phyloP scores from a whole-genome alignment of 139 green algal species.

The Haematococcus lacustris region DNA sequence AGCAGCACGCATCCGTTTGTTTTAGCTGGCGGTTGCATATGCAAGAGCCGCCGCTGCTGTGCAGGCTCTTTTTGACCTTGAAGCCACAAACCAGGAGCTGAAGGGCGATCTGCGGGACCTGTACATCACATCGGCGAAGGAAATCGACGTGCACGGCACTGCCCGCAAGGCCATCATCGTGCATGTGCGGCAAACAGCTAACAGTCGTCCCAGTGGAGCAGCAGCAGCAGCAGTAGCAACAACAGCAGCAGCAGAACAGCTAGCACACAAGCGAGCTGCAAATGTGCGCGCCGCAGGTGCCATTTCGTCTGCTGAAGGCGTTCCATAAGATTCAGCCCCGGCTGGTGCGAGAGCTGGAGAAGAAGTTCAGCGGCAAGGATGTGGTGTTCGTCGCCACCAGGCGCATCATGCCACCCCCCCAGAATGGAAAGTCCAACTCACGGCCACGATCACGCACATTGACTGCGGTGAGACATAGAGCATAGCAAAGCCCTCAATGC shows the following conservation, averaged over 20 bases:
- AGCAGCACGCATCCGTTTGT: too few relatives aligned
- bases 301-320: constrained; percentile 92
- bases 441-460: constrained; percentile 88
- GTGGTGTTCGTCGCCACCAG: constrained; percentile 94
- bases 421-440: constrained; percentile 49
- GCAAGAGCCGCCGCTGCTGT: background rate
- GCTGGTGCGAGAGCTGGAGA: constrained; percentile 98
- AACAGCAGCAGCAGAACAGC: too few relatives aligned
- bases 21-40: background rate
- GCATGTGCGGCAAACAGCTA: constrained; percentile 72
- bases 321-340: constrained; percentile 98
- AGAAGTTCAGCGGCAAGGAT: constrained; percentile 99
- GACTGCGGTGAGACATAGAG: constrained; percentile 71
- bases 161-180: constrained; percentile 94
- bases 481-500: too few relatives aligned
- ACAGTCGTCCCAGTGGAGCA: too few relatives aligned
- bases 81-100: constrained; percentile 97
- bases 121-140: constrained; percentile 92
- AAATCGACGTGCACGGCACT: constrained; percentile 71
- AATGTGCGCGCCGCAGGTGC: constrained; percentile 63
- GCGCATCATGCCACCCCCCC: constrained; percentile 82
- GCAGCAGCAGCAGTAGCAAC: too few relatives aligned
- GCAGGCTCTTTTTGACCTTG: constrained; percentile 98
- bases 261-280: too few relatives aligned
- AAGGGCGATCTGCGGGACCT: constrained; percentile 96